These are phyloP conservation scores for Carex pumila DNA, from an alignment of 176 grass and related monocot species.

Conservation along the genomic window DNA sequence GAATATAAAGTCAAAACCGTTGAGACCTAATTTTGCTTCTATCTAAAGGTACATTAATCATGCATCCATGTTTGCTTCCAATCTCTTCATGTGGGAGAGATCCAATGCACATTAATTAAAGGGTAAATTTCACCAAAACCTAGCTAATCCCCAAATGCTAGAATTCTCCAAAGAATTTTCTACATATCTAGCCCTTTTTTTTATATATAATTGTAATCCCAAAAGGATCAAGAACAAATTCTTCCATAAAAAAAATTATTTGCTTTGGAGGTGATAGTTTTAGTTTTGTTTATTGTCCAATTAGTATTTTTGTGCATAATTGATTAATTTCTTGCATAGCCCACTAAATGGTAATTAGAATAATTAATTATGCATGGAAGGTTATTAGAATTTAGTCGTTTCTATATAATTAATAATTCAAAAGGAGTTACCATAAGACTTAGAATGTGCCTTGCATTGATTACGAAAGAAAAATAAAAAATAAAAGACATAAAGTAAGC, in stretches of 20 bases:
- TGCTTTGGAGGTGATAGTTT: too few species aligned
- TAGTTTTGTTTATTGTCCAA: too few species aligned
- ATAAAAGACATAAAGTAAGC: neutral
- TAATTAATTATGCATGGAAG: neutral
- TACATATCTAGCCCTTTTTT: too few species aligned
- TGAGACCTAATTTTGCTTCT: neutral
- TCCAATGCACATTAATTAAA: slow-evolving; percentile 6
- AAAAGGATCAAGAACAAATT: too few species aligned
- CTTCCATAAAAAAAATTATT: too few species aligned
- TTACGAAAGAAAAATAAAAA: neutral
- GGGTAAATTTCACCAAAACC: too few species aligned
- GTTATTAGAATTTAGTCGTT: neutral
- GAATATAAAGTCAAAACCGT: neutral
- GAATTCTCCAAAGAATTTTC: too few species aligned
- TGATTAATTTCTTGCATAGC: too few species aligned
- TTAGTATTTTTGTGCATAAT: too few species aligned
- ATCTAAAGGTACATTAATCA: neutral
- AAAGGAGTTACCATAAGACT: neutral
- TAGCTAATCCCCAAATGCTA: neutral
- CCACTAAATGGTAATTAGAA: too few species aligned
- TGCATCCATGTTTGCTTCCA: neutral
- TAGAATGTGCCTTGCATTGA: neutral
- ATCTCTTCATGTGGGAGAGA: slow-evolving; percentile 18
- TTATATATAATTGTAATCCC: too few species aligned
- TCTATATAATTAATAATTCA: neutral